Conservation (phyloP, 2,329 filamentous ascomycete genomes). For the Phaeoacremonium minimum region DNA sequence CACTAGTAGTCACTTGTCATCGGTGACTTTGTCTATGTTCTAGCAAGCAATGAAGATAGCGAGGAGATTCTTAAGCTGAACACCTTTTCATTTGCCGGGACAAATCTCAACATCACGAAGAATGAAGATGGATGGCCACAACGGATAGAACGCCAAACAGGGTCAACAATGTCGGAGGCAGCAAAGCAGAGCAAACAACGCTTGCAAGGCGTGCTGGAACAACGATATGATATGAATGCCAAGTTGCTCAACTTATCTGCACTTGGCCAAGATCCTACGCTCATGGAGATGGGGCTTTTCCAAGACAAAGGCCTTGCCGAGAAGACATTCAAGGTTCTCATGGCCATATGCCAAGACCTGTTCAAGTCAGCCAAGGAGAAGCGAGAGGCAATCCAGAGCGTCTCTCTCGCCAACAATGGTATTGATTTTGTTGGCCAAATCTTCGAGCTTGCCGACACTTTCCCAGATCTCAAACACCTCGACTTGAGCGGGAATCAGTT, state of each 20-base stretch:
- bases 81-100: slow-evolving; percentile 64
- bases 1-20: slow-evolving; percentile 63
- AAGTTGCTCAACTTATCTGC: slow-evolving; percentile 83
- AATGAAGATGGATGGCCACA: slow-evolving; percentile 34
- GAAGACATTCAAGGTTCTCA: slow-evolving; percentile 89
- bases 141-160: slow-evolving; percentile 26
- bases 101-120: slow-evolving; percentile 51
- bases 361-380: slow-evolving; percentile 72
- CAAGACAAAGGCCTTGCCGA: slow-evolving; percentile 64
- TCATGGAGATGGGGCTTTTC: slow-evolving; percentile 74
- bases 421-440: slow-evolving; percentile 70
- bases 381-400: slow-evolving; percentile 72
- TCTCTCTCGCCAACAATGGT: slow-evolving; percentile 77
- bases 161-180: slow-evolving; percentile 40
- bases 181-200: slow-evolving; percentile 59
- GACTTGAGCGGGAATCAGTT: slow-evolving; percentile 85
- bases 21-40: slow-evolving; percentile 67
- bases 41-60: slow-evolving; percentile 59
- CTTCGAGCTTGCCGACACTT: slow-evolving; percentile 69
- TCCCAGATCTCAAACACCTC: slow-evolving; percentile 82
- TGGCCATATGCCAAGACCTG: slow-evolving; percentile 76
- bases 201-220: slow-evolving; percentile 66
- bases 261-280: slow-evolving; percentile 66
- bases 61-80: slow-evolving; percentile 65
- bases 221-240: slow-evolving; percentile 65